Percentiles rank a stretch among this genome's conserved stretches.
Conservation (phyloP, 2,329 filamentous ascomycete species). For the Gaeumannomyces tritici region DNA sequence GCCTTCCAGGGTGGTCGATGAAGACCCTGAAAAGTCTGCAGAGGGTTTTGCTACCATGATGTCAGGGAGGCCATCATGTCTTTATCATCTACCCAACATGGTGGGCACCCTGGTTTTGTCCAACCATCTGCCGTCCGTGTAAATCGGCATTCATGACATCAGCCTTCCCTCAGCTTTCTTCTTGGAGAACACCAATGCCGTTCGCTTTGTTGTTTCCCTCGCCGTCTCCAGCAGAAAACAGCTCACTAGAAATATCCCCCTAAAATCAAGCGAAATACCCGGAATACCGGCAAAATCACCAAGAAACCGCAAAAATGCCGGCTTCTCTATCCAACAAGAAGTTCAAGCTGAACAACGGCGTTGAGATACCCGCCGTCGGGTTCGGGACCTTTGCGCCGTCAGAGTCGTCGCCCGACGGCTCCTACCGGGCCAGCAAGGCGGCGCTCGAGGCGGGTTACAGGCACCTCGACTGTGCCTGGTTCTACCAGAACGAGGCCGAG, state of each 20-base stretch:
- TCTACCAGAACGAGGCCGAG: conserved; percentile 35
- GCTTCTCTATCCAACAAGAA: background rate
- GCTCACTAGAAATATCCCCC: no score
- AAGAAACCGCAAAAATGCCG: background rate
- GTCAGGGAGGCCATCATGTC: background rate
- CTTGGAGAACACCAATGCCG: no score
- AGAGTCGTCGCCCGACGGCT: conserved; percentile 5
- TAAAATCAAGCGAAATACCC: no score
- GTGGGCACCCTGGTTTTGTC: background rate
- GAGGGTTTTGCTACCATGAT: background rate
- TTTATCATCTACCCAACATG: background rate
- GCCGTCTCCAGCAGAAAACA: no score
- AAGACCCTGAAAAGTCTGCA: background rate
- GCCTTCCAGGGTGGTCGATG: background rate
- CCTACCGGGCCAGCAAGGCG: background rate
- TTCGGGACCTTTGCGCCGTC: conserved; percentile 25
- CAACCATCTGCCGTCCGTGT: background rate
- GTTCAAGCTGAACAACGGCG: conserved; percentile 38
- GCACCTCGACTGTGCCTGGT: conserved; percentile 1
- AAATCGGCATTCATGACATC: background rate
- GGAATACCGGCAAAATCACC: background rate
- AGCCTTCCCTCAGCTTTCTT: no score
- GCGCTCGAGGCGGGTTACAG: conserved; percentile 9
- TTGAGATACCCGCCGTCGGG: conserved; percentile 47
- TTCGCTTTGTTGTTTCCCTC: no score